Percentiles rank a stretch among this genome's conserved stretches.
Conservation (phyloP, 768 basidiomycete species). For the Trametes sanguinea region DNA sequence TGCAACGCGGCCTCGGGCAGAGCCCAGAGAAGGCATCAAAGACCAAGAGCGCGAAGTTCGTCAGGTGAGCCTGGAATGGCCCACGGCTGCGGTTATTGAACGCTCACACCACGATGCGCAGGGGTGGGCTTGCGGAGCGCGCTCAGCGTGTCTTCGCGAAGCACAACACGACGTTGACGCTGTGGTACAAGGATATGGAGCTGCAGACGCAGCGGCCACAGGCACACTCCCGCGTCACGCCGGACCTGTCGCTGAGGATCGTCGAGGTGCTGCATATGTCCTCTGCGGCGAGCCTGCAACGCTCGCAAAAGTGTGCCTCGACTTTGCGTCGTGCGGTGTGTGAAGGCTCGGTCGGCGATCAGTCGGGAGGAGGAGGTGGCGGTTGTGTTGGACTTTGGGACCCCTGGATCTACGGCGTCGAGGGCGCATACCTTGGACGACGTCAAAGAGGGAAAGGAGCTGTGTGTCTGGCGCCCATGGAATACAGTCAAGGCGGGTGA, state of each 20-base stretch:
- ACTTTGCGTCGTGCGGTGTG: slow-evolving; percentile 20
- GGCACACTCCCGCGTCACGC: slow-evolving; percentile 26
- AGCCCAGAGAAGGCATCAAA: slow-evolving; percentile 57
- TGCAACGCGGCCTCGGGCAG: slow-evolving; percentile 52
- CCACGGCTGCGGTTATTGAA: not conserved
- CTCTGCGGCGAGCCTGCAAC: slow-evolving; percentile 33
- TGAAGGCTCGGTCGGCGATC: not conserved
- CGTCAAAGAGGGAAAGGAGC: slow-evolving; percentile 43
- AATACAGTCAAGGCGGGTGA: slow-evolving; percentile 3
- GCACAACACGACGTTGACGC: slow-evolving; percentile 44
- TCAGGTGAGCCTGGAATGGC: slow-evolving; percentile 42
- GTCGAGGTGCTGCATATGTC: slow-evolving; percentile 43
- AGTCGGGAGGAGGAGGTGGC: slow-evolving; percentile 12
- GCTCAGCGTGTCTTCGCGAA: slow-evolving; percentile 47
- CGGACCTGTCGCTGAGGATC: slow-evolving; percentile 50
- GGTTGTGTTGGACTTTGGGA: slow-evolving; percentile 22
- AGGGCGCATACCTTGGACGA: slow-evolving; percentile 31
- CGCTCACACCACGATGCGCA: slow-evolving; percentile 25
- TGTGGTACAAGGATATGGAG: slow-evolving; percentile 57
- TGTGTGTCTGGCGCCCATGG: slow-evolving; percentile 56
- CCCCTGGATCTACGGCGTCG: slow-evolving; percentile 2
- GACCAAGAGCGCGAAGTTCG: slow-evolving; percentile 46
- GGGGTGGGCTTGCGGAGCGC: slow-evolving; percentile 59
- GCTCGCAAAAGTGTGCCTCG: slow-evolving; percentile 25
- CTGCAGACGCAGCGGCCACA: slow-evolving; percentile 23